These are phyloP conservation scores for Debaryomyces prosopidis DNA, from an alignment of 805 yeast genomes.

Conservation along the genomic window DNA sequence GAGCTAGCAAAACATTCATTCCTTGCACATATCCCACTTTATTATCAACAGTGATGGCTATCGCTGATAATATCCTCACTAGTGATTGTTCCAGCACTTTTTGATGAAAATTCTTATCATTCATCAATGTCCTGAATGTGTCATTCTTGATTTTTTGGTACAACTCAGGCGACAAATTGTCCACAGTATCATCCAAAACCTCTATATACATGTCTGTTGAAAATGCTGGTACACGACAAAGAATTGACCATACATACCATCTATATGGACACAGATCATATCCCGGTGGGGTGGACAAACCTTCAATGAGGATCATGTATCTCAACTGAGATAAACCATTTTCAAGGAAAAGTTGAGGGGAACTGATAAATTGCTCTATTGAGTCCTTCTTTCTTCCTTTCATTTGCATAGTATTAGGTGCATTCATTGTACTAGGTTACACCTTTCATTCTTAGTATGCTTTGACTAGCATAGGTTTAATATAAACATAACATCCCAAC, in stretches of 20 bases:
- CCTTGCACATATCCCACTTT: conserved; percentile 79
- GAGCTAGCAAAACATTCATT: conserved; percentile 83
- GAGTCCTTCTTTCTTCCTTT: conserved; percentile 36
- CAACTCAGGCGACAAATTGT: conserved; percentile 43
- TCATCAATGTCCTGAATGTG: conserved; percentile 80
- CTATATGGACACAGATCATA: conserved; percentile 65
- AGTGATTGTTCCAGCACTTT: conserved; percentile 71
- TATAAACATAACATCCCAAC: too few species aligned
- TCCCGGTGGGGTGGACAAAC: conserved; percentile 40
- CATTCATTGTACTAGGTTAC: not conserved
- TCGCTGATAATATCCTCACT: conserved; percentile 68
- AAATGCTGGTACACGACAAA: conserved; percentile 62
- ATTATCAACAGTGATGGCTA: conserved; percentile 49
- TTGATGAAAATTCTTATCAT: conserved; percentile 62
- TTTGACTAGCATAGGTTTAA: too few species aligned
- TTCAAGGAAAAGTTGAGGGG: conserved; percentile 35
- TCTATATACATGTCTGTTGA: conserved; percentile 56
- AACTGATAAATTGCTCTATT: conserved; percentile 38
- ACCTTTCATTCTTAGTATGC: too few species aligned
- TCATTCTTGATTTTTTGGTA: conserved; percentile 78
- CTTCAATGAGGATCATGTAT: conserved; percentile 43
- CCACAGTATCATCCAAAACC: conserved; percentile 54
- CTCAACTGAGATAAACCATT: conserved; percentile 35
- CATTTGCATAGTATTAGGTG: conserved; percentile 4
- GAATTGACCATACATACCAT: conserved; percentile 77